Percentiles rank a stretch among this genome's conserved stretches.
phyloP scores from a whole-genome alignment of 176 grass and related monocot species.

The Carex littledalei region DNA sequence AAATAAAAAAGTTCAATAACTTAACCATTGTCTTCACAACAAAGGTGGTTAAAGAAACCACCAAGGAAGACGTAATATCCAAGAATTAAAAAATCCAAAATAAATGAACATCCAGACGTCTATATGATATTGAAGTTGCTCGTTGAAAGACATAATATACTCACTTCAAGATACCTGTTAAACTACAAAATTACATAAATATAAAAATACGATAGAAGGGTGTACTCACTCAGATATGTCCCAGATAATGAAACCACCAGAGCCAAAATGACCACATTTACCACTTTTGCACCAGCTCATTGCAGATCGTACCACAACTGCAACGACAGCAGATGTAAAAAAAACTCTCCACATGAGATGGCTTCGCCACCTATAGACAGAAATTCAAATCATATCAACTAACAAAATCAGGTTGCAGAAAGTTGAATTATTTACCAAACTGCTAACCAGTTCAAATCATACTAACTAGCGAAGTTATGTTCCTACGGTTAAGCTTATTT shows the following conservation, averaged over 20 bases:
- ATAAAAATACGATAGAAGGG: background rate
- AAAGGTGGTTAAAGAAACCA: background rate
- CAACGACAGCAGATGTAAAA: slow-evolving; percentile 98
- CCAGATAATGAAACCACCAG: slow-evolving; percentile 99
- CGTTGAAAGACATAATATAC: background rate
- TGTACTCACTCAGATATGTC: slow-evolving; percentile 87
- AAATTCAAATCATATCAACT: slow-evolving; percentile 18
- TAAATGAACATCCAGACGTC: background rate
- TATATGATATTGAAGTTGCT: slow-evolving; percentile 11
- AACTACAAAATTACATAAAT: background rate
- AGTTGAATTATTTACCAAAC: background rate
- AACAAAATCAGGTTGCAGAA: background rate
- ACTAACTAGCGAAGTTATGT: background rate
- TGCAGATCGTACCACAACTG: slow-evolving; percentile 81
- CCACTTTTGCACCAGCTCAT: slow-evolving; percentile 98
- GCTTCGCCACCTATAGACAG: slow-evolving; percentile 84
- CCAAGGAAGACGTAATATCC: background rate
- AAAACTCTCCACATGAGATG: slow-evolving; percentile 99
- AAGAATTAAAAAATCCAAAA: background rate
- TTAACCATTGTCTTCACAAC: background rate
- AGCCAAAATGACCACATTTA: slow-evolving; percentile 97
- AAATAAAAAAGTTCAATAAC: slow-evolving; percentile 27
- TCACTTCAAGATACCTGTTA: background rate
- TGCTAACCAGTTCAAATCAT: background rate
- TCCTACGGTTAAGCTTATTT: background rate